Evolutionary conservation across 176 grass and related monocot genomes (phyloP).

Genomic region (Dendrocalamus sinicus): DNA sequence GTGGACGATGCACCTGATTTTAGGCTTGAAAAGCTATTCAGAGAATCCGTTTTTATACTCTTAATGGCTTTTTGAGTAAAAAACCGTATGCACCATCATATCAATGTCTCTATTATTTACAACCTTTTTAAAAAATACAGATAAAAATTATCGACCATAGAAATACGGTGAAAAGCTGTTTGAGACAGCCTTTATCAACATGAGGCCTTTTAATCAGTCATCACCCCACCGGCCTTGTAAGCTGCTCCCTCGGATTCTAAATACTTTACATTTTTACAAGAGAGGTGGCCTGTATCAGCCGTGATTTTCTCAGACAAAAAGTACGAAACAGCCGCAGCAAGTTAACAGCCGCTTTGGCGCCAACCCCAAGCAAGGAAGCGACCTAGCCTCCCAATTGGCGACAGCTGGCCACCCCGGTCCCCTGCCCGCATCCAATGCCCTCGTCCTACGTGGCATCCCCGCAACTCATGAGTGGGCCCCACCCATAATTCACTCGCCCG

Average conservation of each 20-base stretch:
- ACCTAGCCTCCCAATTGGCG: conserved; percentile 24
- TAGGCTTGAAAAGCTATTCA: no score
- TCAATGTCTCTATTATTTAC: accelerated
- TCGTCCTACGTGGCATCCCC: conserved; percentile 25
- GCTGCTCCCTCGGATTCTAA: no score
- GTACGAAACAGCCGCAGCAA: conserved; percentile 31
- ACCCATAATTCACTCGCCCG: conserved; percentile 24
- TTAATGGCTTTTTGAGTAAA: no score
- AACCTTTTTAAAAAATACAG: no score
- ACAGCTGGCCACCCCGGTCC: conserved; percentile 34
- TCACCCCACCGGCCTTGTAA: no score
- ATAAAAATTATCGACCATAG: no score
- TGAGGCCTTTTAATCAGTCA: no score
- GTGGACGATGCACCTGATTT: no score
- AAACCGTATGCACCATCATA: accelerated
- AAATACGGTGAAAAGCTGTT: no score
- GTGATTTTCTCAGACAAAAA: conserved; percentile 29
- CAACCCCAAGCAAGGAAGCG: background rate
- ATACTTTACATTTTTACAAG: no score
- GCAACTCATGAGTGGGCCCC: background rate
- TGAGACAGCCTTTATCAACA: no score
- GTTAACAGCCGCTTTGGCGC: background rate
- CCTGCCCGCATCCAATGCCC: background rate
- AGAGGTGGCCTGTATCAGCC: background rate
- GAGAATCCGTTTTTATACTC: no score